Conservation (phyloP, 2,329 filamentous ascomycete species). For the Colletotrichum tanaceti region DNA sequence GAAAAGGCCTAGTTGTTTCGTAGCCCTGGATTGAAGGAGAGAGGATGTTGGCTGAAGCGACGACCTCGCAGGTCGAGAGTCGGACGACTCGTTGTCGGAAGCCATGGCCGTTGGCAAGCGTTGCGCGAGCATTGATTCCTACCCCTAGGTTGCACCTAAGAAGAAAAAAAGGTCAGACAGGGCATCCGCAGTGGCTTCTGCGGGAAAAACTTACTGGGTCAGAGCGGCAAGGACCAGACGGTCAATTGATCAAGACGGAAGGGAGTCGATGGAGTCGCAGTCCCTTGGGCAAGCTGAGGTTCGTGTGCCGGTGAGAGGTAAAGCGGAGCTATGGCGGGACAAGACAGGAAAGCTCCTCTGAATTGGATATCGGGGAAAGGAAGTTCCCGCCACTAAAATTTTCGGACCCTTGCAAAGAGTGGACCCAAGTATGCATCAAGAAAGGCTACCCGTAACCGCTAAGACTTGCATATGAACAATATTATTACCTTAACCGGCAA, state of each 20-base stretch:
- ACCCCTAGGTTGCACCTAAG: constrained; percentile 2
- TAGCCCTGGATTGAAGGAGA: constrained; percentile 27
- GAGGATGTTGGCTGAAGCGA: constrained; percentile 40
- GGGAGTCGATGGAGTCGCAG: constrained; percentile 24
- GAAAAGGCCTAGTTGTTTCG: constrained; percentile 74
- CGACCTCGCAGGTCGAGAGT: constrained; percentile 36
- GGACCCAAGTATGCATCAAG: background rate
- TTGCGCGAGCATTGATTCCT: constrained; percentile 39
- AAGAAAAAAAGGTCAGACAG: constrained; percentile 27
- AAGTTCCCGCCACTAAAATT: constrained; percentile 40
- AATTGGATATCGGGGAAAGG: constrained; percentile 36
- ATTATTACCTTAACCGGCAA: too few relatives aligned
- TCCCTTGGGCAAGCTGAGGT: constrained; percentile 14
- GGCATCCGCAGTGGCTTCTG: constrained; percentile 23
- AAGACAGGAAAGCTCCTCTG: constrained; percentile 25
- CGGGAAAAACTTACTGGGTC: constrained; percentile 21
- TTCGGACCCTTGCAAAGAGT: constrained; percentile 15
- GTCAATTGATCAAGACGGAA: constrained; percentile 25
- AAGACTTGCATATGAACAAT: background rate
- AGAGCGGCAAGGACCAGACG: constrained; percentile 16
- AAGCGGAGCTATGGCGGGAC: constrained; percentile 33
- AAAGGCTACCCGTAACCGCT: background rate
- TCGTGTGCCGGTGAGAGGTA: constrained; percentile 24
- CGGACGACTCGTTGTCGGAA: constrained; percentile 32
- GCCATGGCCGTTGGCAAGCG: constrained; percentile 36